Base-by-base conservation (phyloP, 2,329 filamentous ascomycete genomes). In the Monascus ruber region DNA sequence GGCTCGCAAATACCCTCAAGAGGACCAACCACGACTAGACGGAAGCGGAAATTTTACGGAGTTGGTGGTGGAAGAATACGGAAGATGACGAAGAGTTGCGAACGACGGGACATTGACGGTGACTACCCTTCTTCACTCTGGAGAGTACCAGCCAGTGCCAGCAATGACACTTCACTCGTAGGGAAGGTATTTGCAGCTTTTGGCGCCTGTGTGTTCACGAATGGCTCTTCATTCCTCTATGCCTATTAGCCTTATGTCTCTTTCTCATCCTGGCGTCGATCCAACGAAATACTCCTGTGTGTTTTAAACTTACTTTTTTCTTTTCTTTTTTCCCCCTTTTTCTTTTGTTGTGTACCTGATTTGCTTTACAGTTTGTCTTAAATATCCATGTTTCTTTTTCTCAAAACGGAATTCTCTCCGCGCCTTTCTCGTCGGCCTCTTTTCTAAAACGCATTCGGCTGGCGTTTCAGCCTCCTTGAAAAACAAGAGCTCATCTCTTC, bases 1-100 rank as follows among this genome's bases (percentile, higher is more conserved):
- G 85, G 83, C 80, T 88, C 62, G 82, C 83, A 66, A 81, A 77
- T 66, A 83, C 83, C 60, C 79, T 91, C 68, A 79, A 81, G 69
- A 88, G 88, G 77, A 62, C 65, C 44, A 66, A 67, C 52, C 66
- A 66, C 58, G 64, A 67, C 50, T 71, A 68, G 60, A 55, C 49
- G 50, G 48, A 54, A 53, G 53, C 25, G 26, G 34, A 36, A 10
- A 35, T 25, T 24, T n/a, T 27, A 11, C 11, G 7, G 34, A 58
- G 48, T 49, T 43, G 58, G 49, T 50, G 49, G 49, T 49, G 50
- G 51, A 54, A 48, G 36, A 46, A 55, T 29, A 56, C 55, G 52
- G 49, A 45, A 54, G 52, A 48, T 54, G 48, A 56, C 32, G 37
- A 32, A 26, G 33, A 39, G 34, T 31, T 39, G 32, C 5, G 7